These are phyloP conservation scores for Cyanidioschyzon merolae DNA, from an alignment of 23 red algal species.

Conservation along the genomic window DNA sequence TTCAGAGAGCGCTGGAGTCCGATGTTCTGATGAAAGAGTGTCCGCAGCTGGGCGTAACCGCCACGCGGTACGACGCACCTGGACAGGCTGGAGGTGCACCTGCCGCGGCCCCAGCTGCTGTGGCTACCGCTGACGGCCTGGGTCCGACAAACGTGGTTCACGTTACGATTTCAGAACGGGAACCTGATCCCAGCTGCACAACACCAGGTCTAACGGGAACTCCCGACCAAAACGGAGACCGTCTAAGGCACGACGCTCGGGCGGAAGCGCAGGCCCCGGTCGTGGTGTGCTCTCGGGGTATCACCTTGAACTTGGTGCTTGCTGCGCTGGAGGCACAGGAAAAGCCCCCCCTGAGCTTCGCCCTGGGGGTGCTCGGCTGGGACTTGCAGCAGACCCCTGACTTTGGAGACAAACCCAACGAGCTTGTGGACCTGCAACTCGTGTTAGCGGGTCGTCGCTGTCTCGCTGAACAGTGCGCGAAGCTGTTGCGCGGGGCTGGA, in stretches of 20 bases:
- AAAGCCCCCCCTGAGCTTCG: slow-evolving; percentile 13
- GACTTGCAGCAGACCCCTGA: neutral
- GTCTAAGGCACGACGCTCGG: too few species aligned
- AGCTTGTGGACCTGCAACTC: neutral
- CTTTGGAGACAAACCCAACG: neutral
- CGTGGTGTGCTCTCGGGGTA: neutral
- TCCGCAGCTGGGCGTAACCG: neutral
- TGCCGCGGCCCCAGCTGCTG: neutral
- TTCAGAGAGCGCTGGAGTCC: neutral
- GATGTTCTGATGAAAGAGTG: neutral
- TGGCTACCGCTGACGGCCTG: neutral
- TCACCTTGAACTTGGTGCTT: neutral
- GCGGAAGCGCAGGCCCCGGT: neutral
- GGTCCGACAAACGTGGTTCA: neutral
- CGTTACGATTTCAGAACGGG: neutral
- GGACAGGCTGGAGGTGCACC: neutral
- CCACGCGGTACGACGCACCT: neutral
- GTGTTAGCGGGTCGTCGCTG: neutral
- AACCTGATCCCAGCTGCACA: too few species aligned
- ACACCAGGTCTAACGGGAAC: neutral
- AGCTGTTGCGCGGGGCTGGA: neutral
- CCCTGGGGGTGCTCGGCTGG: slow-evolving; percentile 14
- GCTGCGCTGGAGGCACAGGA: neutral
- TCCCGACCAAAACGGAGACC: neutral
- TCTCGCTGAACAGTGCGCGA: neutral